Evolutionary conservation across 169 alveolate species (phyloP).

Genomic region (Cryptosporidium tyzzeri): DNA sequence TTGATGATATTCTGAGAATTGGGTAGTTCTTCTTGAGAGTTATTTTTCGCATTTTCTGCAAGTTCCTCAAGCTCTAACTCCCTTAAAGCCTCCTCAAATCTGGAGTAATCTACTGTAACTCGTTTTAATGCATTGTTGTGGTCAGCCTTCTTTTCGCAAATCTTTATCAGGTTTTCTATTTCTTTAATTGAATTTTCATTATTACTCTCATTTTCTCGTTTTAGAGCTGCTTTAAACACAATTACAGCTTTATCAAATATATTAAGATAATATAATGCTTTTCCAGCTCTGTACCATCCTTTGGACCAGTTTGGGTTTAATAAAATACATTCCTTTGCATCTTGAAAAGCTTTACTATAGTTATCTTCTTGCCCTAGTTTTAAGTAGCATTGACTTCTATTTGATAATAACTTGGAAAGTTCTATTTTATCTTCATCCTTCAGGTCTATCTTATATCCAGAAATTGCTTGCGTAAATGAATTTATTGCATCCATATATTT

Average conservation of each 20-base stretch:
- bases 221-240: conserved; percentile 62
- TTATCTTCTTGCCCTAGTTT: conserved; percentile 41
- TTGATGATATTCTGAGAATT: conserved; percentile 33
- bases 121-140: conserved; percentile 52
- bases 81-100: conserved; percentile 48
- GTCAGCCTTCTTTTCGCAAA: conserved; percentile 73
- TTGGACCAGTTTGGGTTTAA: conserved; percentile 62
- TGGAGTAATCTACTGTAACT: conserved; percentile 64
- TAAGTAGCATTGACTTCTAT: conserved; percentile 66
- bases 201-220: conserved; percentile 15
- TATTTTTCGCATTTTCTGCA: conserved; percentile 8
- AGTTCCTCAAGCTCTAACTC: conserved; percentile 46
- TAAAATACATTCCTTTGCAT: conserved; percentile 68
- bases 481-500: conserved; percentile 50
- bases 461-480: conserved; percentile 68
- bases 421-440: conserved; percentile 23
- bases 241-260: conserved; percentile 52
- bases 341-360: conserved; percentile 56
- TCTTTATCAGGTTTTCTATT: conserved; percentile 25
- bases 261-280: conserved; percentile 50
- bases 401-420: conserved; percentile 40
- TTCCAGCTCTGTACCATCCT: conserved; percentile 76
- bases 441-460: conserved; percentile 47
- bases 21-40: neutral
- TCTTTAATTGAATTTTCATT: conserved; percentile 17